These are phyloP conservation scores for Barbatosphaeria neglecta DNA, from an alignment of 495 filamentous ascomycete species.

Conservation along the genomic window DNA sequence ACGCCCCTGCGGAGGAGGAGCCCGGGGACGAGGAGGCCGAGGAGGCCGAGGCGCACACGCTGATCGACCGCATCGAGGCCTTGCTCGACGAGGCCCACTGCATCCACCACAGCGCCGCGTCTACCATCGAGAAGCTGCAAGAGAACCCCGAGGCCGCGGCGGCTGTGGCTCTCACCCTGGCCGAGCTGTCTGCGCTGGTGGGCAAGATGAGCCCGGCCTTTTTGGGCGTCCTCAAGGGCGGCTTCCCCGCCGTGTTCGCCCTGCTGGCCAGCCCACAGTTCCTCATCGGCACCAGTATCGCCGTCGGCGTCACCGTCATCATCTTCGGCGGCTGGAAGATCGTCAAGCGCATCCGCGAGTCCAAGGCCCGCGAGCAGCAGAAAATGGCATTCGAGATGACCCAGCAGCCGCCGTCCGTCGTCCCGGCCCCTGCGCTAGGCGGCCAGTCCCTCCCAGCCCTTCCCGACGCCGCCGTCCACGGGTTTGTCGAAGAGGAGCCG, in stretches of 20 bases:
- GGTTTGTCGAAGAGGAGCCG: too few relatives aligned
- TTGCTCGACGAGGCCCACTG: slow-evolving; percentile 79
- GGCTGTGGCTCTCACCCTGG: slow-evolving; percentile 83
- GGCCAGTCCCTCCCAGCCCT: neutral
- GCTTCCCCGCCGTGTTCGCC: slow-evolving; percentile 73
- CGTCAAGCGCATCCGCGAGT: slow-evolving; percentile 62
- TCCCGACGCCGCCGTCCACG: neutral
- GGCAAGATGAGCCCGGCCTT: slow-evolving; percentile 79
- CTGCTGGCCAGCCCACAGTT: slow-evolving; percentile 87
- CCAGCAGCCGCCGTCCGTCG: slow-evolving; percentile 7
- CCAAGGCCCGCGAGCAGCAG: slow-evolving; percentile 30
- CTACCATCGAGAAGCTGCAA: slow-evolving; percentile 78
- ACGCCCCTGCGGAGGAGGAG: too few relatives aligned
- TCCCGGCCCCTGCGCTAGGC: neutral
- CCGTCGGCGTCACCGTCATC: slow-evolving; percentile 79
- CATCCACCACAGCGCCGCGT: slow-evolving; percentile 67
- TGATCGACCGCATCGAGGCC: slow-evolving; percentile 57
- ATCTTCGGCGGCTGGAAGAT: slow-evolving; percentile 96
- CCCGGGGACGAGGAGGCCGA: slow-evolving; percentile 27
- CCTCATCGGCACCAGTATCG: slow-evolving; percentile 80
- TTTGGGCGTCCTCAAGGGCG: slow-evolving; percentile 59
- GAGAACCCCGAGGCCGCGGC: slow-evolving; percentile 88
- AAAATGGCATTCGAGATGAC: slow-evolving; percentile 44
- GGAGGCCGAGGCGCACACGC: slow-evolving; percentile 48
- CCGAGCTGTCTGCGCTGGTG: slow-evolving; percentile 73